Conservation (phyloP, 306 rosid species). For the Malus fusca region DNA sequence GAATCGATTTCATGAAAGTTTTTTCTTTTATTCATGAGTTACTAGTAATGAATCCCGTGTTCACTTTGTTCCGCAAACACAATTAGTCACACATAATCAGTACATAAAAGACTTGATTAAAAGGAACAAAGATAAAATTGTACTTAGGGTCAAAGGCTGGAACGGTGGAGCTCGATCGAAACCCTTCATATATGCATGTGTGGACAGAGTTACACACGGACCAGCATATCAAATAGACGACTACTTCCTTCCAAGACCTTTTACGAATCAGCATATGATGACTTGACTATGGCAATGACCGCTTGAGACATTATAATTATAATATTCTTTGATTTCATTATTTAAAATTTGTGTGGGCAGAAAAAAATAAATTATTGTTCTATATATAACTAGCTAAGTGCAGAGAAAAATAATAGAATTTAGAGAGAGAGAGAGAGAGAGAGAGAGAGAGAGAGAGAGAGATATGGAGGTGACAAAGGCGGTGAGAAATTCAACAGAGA, state of each 20-base stretch:
- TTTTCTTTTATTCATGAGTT: too few relatives aligned
- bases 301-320: background rate
- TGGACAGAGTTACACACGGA: background rate
- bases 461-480: conserved; percentile 30
- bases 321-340: background rate
- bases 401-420: background rate
- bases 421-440: background rate
- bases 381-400: conserved; percentile 10
- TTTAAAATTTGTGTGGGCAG: background rate
- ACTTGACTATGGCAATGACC: conserved; percentile 33
- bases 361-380: background rate
- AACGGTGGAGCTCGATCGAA: background rate
- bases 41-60: background rate
- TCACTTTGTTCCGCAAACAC: conserved; percentile 6
- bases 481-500: background rate
- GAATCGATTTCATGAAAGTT: too few relatives aligned
- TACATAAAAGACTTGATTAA: background rate
- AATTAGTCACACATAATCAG: conserved; percentile 13
- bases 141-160: background rate
- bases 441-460: background rate
- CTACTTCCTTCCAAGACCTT: background rate
- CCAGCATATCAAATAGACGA: background rate
- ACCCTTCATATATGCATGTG: background rate
- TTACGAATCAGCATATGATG: background rate
- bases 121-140: background rate